These are phyloP conservation scores for Platanthera guangdongensis DNA, from an alignment of 106 monocot species.

Conservation along the genomic window DNA sequence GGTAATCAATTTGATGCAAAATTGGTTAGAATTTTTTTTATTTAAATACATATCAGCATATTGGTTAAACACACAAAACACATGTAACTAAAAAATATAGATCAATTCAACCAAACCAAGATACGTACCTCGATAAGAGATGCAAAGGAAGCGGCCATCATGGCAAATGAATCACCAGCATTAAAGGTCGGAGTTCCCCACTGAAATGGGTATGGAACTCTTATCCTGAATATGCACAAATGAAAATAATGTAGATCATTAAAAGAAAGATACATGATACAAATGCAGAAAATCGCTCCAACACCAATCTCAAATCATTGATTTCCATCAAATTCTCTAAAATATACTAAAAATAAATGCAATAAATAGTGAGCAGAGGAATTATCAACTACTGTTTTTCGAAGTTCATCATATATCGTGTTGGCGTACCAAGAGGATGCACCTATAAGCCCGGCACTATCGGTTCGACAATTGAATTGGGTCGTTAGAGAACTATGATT, in stretches of 20 bases:
- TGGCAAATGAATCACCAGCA: conserved; percentile 75
- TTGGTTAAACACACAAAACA: too few species aligned
- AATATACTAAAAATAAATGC: background rate
- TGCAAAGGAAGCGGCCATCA: conserved; percentile 94
- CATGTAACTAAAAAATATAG: background rate
- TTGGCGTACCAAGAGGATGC: conserved; percentile 52
- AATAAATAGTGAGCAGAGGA: background rate
- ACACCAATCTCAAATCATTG: background rate
- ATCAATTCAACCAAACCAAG: background rate
- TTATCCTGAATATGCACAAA: conserved; percentile 44
- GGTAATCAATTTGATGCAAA: too few species aligned
- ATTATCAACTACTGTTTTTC: too few species aligned
- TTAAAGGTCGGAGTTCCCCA: conserved; percentile 78
- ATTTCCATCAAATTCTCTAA: background rate
- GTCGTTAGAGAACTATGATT: conserved; percentile 39
- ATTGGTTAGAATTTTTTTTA: too few species aligned
- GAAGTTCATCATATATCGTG: background rate
- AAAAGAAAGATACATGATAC: background rate
- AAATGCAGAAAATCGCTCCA: too few species aligned
- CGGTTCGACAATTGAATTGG: conserved; percentile 60
- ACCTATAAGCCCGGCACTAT: conserved; percentile 57
- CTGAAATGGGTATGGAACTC: conserved; percentile 85
- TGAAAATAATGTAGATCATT: background rate
- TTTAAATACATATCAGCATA: too few species aligned
- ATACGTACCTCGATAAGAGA: conserved; percentile 67